Evolutionary conservation across 768 basidiomycete species (phyloP).

Genomic region (Lenzites betulinus): DNA sequence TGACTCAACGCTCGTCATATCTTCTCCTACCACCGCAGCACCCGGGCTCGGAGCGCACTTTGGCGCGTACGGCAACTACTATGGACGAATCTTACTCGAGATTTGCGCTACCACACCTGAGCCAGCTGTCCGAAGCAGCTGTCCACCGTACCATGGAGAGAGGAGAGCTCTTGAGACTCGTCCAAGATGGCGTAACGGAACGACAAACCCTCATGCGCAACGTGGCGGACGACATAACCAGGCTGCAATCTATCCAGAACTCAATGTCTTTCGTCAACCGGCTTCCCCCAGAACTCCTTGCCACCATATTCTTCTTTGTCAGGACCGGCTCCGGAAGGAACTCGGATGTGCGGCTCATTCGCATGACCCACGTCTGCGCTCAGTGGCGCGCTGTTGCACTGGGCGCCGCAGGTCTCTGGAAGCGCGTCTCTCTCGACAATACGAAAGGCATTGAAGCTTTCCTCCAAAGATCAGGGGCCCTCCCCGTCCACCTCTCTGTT

Average conservation of each 20-base stretch:
- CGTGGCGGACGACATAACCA: background rate
- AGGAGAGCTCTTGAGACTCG: background rate
- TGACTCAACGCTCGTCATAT: too few relatives aligned
- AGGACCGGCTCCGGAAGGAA: background rate
- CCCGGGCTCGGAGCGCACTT: too few relatives aligned
- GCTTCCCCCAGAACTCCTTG: background rate
- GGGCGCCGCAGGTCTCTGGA: background rate
- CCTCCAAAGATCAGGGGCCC: background rate
- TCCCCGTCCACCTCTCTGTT: background rate
- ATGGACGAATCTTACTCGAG: too few relatives aligned
- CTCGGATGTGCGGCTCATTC: background rate
- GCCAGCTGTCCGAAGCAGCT: too few relatives aligned
- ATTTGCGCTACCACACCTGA: too few relatives aligned
- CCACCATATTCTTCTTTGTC: background rate
- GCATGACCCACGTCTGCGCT: background rate
- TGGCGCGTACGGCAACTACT: too few relatives aligned
- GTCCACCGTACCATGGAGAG: too few relatives aligned
- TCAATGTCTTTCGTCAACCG: background rate
- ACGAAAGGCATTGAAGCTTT: background rate
- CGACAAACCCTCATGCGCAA: background rate
- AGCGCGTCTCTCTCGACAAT: background rate
- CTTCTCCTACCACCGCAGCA: too few relatives aligned
- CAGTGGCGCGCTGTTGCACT: background rate
- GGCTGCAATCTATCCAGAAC: background rate
- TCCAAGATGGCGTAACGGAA: background rate